Evolutionary conservation across 805 yeast genomes (phyloP).

Genomic region (Ogataea paraovalis): DNA sequence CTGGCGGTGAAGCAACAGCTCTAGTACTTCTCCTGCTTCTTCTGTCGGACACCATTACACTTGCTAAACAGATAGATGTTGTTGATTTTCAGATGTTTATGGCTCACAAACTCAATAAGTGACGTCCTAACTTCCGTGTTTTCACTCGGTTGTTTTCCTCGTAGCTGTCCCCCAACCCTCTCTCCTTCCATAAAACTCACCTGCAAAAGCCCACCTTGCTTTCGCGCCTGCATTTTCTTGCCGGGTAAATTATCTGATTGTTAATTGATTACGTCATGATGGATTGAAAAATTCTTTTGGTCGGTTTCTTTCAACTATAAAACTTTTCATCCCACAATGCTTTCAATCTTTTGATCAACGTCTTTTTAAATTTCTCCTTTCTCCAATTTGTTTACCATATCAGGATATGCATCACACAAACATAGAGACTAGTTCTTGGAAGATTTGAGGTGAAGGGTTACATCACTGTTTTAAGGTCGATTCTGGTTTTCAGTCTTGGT

Average conservation of each 20-base stretch:
- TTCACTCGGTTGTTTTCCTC: too few relatives aligned
- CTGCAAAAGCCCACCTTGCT: not conserved
- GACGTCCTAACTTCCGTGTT: too few relatives aligned
- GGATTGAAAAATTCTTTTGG: not conserved
- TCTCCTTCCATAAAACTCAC: too few relatives aligned
- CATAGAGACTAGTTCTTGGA: conserved; percentile 2
- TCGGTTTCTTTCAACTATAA: conserved; percentile 6
- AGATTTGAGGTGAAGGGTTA: conserved; percentile 4
- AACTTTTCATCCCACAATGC: not conserved
- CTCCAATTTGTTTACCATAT: conserved; percentile 9
- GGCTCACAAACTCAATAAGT: too few relatives aligned
- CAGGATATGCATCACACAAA: conserved; percentile 8
- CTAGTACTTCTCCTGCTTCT: not conserved
- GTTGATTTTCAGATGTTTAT: too few relatives aligned
- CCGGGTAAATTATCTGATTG: not conserved
- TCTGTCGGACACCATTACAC: not conserved
- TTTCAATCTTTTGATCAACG: not conserved
- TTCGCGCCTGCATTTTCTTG: not conserved
- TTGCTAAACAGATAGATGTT: too few relatives aligned
- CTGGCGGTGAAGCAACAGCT: not conserved
- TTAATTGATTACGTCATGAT: not conserved
- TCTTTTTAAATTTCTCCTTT: not conserved
- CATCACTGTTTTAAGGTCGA: not conserved
- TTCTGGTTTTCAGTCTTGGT: conserved; percentile 3
- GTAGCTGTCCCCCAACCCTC: too few relatives aligned